phyloP scores from a whole-genome alignment of 2,329 filamentous ascomycete genomes.

The Pezicula radicicola region DNA sequence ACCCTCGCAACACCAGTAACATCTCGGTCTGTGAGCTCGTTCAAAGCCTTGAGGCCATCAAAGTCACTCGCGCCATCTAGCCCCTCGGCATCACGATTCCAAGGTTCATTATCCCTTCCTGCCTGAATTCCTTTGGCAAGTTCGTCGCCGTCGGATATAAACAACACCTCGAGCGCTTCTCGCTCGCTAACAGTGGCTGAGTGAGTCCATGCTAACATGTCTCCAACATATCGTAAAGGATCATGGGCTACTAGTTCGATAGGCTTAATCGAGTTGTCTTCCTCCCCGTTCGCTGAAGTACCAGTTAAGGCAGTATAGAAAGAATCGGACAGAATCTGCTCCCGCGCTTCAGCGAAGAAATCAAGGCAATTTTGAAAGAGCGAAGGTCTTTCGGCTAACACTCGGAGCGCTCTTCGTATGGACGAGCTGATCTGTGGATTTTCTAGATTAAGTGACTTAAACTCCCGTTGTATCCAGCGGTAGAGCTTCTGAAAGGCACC shows the following conservation, averaged over 20 bases:
- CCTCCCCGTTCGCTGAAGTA: constrained; percentile 51
- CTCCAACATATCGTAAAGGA: constrained; percentile 84
- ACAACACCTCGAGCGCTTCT: constrained; percentile 87
- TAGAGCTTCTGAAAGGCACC: constrained; percentile 93
- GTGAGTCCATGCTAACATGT: constrained; percentile 97
- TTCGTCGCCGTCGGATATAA: constrained; percentile 86
- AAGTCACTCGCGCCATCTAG: constrained; percentile 57
- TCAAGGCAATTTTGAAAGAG: constrained; percentile 93
- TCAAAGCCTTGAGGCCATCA: constrained; percentile 77
- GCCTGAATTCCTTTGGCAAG: constrained; percentile 79
- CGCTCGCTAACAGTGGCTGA: constrained; percentile 91
- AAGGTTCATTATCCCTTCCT: constrained; percentile 79
- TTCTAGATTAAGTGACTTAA: constrained; percentile 88
- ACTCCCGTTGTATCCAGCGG: constrained; percentile 90
- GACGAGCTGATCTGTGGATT: constrained; percentile 87
- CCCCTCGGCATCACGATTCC: constrained; percentile 65
- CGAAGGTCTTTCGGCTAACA: constrained; percentile 83
- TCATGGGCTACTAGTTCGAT: constrained; percentile 95
- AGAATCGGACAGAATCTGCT: constrained; percentile 80
- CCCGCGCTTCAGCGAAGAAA: constrained; percentile 86
- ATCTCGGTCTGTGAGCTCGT: constrained; percentile 83
- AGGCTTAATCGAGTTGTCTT: constrained; percentile 69
- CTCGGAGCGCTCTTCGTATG: constrained; percentile 78
- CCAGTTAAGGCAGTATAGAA: constrained; percentile 90
- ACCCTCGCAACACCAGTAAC: constrained; percentile 76